phyloP scores from a whole-genome alignment of 2,329 filamentous ascomycete species.

The Paradendryphiella salina region DNA sequence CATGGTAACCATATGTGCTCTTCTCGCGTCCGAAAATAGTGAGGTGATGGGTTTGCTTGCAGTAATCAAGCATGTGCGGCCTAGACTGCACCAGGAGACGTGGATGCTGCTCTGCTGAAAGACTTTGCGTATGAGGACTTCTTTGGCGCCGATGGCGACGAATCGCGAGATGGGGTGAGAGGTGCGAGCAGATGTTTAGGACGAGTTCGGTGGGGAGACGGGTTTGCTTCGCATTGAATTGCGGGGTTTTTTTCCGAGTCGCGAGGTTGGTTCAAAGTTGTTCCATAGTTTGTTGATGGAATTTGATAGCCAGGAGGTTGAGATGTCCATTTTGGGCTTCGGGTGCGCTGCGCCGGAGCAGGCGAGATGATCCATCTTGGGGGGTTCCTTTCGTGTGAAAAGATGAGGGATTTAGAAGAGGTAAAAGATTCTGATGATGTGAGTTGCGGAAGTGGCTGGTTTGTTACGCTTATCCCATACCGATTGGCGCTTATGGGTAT shows the following conservation, averaged over 20 bases:
- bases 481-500: not conserved
- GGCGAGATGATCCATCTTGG: not conserved
- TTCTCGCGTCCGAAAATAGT: slow-evolving; percentile 3
- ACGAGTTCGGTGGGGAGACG: slow-evolving; percentile 5
- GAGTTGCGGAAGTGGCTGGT: not conserved
- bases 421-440: not conserved
- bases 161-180: slow-evolving; percentile 8
- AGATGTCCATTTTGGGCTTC: not conserved
- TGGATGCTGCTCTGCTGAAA: slow-evolving; percentile 2
- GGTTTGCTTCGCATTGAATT: not conserved
- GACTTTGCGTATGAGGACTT: slow-evolving; percentile 3
- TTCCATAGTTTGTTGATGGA: too few species aligned
- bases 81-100: slow-evolving; percentile 10
- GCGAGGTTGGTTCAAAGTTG: not conserved
- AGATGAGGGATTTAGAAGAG: not conserved
- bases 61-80: not conserved
- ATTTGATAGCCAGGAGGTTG: not conserved
- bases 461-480: not conserved
- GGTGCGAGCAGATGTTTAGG: slow-evolving; percentile 4
- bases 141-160: slow-evolving; percentile 8
- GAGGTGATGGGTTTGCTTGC: not conserved
- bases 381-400: not conserved
- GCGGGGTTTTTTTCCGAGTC: not conserved
- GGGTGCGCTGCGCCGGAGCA: not conserved
- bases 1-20: not conserved